Evolutionary conservation across 768 basidiomycete genomes (phyloP).

Genomic region (Hygrophoropsis aurantiaca): DNA sequence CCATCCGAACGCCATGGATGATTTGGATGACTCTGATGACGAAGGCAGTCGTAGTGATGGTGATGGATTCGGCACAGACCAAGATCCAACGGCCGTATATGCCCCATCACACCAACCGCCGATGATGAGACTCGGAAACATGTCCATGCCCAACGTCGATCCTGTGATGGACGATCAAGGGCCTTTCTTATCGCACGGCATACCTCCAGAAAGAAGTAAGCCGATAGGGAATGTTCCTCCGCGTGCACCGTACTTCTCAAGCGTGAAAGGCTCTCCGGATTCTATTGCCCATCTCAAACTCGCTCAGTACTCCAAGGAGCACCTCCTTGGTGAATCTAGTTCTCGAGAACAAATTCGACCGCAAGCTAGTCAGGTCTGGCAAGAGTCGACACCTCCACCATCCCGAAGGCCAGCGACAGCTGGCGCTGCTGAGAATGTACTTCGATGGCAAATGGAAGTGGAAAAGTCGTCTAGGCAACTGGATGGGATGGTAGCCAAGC

Average conservation of each 20-base stretch:
- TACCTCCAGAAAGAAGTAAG: conserved; percentile 37
- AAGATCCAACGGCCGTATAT: conserved; percentile 32
- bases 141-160: conserved; percentile 65
- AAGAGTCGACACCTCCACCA: conserved; percentile 10
- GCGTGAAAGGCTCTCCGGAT: conserved; percentile 36
- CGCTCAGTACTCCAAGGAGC: conserved; percentile 43
- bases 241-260: conserved; percentile 46
- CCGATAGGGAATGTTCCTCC: conserved; percentile 55
- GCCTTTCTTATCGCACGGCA: conserved; percentile 30
- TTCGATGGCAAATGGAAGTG: conserved; percentile 31
- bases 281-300: conserved; percentile 31
- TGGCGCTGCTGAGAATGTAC: conserved; percentile 20
- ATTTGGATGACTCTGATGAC: conserved; percentile 58
- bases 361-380: conserved; percentile 5
- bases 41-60: conserved; percentile 44
- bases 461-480: conserved; percentile 64
- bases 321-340: conserved; percentile 24
- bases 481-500: conserved; percentile 79
- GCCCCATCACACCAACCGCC: conserved; percentile 34
- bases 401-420: conserved; percentile 12
- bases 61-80: conserved; percentile 35
- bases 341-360: conserved; percentile 5
- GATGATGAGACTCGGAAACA: conserved; percentile 66
- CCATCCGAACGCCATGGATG: conserved; percentile 73
- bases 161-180: conserved; percentile 36